Base-by-base conservation (phyloP, 495 filamentous ascomycete species). In the Penicillium pulvis region DNA sequence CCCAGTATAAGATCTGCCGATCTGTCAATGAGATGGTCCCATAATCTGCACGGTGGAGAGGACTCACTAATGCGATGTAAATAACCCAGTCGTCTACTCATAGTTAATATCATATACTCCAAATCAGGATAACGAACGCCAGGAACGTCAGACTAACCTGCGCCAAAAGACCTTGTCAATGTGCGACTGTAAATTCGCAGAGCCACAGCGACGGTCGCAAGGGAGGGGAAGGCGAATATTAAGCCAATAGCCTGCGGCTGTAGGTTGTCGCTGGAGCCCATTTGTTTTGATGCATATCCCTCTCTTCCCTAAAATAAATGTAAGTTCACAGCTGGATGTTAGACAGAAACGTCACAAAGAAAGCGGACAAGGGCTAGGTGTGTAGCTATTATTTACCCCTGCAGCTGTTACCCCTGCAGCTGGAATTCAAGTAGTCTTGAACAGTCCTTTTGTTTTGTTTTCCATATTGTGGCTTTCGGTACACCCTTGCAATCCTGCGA, bases 131-230 rank as follows among this genome's bases (percentile, higher is more conserved):
- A 2, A 1, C 4, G 28, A 28, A 28, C 4, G 28, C 0, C 3
- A 55, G 19, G 50, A 57, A 23, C 41, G 16, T 17, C 7, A 30
- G 51, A 28, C 48, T 50, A 36, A 59, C 39, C 49, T 39, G 65
- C 60, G 73, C 66, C 77, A 79, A 79, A 56, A 69, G 75, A 50
- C 72, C 74, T 76, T 28, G 77, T 71, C 26, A 80, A 67, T 56
- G 69, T 69, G 53, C 75, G 71, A 43, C 73, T 73, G 28, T 71
- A 76, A 19, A 73, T 66, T n/a, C 75, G 72, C 36, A 75, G 59
- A 47, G 61, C 59, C 42, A 79, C 69, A 7, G 75, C 68, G 12
- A 75, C 50, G 16, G 77, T 70, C 39, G 75, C 73, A 26, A 79
- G 49, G 10, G 65, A 67, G 5, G 75, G 71, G 45, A 79, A 79